Conservation (phyloP, 352 stramenopile genomes). For the Pythium rishiriense region DNA sequence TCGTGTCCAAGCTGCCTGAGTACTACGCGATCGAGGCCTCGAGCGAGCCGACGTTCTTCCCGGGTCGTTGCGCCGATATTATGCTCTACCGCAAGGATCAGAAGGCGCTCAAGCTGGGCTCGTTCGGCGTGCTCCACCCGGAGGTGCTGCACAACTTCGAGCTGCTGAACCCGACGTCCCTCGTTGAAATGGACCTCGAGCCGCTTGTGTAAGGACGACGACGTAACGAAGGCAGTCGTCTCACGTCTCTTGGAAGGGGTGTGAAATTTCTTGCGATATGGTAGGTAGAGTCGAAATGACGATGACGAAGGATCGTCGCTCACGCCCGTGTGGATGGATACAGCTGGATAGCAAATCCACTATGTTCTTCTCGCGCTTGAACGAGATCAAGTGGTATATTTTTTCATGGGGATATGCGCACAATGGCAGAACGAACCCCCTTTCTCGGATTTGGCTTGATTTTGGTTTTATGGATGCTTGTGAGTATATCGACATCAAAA, state of each 20-base stretch:
- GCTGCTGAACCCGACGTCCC: constrained; percentile 95
- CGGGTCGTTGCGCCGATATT: constrained; percentile 95
- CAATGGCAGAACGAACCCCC: constrained; percentile 6
- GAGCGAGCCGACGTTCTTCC: constrained; percentile 92
- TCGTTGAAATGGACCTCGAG: constrained; percentile 98
- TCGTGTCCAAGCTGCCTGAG: constrained; percentile 69
- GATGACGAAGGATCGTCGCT: no score
- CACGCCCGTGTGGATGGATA: neutral
- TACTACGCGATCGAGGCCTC: constrained; percentile 78
- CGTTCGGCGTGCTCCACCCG: constrained; percentile 98
- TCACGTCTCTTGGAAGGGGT: neutral
- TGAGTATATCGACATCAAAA: constrained; percentile 14
- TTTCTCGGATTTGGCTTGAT: neutral
- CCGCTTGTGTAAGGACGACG: constrained; percentile 88
- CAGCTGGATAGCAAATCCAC: neutral
- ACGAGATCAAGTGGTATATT: constrained; percentile 5
- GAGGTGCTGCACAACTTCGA: constrained; percentile 98
- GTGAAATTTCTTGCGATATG: neutral
- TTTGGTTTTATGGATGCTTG: no score
- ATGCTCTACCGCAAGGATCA: constrained; percentile 85
- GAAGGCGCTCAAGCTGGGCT: constrained; percentile 84
- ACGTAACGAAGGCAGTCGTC: neutral
- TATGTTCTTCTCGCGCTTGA: neutral
- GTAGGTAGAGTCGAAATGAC: constrained; percentile 12
- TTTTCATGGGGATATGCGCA: constrained; percentile 1